Evolutionary conservation across 169 alveolate species (phyloP).

Genomic region (Cryptosporidium ryanae): DNA sequence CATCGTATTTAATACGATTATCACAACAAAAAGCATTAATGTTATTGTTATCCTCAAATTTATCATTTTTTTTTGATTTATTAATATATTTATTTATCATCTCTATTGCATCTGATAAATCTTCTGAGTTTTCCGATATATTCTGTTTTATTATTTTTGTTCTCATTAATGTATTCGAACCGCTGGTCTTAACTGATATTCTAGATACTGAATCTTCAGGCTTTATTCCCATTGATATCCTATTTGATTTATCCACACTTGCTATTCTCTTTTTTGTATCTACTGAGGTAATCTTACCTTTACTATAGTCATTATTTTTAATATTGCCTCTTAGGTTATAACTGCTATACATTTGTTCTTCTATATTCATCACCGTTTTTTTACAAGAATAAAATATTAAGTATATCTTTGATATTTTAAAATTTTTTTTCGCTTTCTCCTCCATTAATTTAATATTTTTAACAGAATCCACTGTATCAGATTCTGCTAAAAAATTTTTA

Average conservation of each 20-base stretch:
- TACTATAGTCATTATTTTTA: background rate
- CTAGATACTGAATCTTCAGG: slow-evolving; percentile 69
- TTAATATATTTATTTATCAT: slow-evolving; percentile 58
- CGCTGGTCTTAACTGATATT: slow-evolving; percentile 34
- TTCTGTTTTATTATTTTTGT: slow-evolving; percentile 58
- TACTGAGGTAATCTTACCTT: background rate
- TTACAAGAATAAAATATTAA: slow-evolving; percentile 53
- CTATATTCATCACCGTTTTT: slow-evolving; percentile 55
- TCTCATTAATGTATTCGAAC: slow-evolving; percentile 38
- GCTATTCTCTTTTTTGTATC: background rate
- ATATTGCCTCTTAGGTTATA: background rate
- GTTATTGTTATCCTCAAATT: background rate
- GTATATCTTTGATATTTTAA: slow-evolving; percentile 44
- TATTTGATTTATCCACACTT: slow-evolving; percentile 1
- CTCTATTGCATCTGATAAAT: slow-evolving; percentile 68
- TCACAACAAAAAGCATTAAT: too few relatives aligned
- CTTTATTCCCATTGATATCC: background rate
- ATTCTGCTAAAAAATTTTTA: slow-evolving; percentile 1
- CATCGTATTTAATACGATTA: background rate
- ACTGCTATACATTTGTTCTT: slow-evolving; percentile 26
- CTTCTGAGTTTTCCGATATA: slow-evolving; percentile 20
- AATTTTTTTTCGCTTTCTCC: slow-evolving; percentile 57
- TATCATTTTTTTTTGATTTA: slow-evolving; percentile 16
- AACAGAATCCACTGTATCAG: background rate
- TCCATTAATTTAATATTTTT: slow-evolving; percentile 35